Evolutionary conservation across 768 basidiomycete genomes (phyloP).

Genomic region (Phanerochaete carnosa): DNA sequence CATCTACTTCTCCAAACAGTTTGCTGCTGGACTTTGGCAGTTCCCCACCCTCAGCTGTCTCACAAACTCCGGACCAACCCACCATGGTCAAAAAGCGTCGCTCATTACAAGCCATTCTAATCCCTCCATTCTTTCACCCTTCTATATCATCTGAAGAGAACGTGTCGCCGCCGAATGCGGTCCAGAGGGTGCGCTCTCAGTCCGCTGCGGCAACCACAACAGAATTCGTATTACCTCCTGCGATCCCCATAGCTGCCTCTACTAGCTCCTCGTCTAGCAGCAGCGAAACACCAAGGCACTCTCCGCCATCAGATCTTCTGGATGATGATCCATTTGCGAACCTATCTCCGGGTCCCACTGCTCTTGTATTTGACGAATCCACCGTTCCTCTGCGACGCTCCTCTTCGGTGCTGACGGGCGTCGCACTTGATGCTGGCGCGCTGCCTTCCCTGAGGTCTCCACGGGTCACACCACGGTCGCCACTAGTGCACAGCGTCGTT

Average conservation of each 20-base stretch:
- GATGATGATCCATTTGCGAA: constrained; percentile 79
- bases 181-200: constrained; percentile 10
- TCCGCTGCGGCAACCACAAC: constrained; percentile 13
- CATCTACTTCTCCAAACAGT: background rate
- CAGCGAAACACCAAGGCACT: constrained; percentile 19
- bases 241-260: constrained; percentile 14
- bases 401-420: constrained; percentile 7
- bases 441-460: background rate
- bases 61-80: background rate
- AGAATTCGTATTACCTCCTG: constrained; percentile 12
- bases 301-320: constrained; percentile 40
- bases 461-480: constrained; percentile 17
- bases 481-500: constrained; percentile 13
- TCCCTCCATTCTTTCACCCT: constrained; percentile 42
- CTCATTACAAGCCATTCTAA: constrained; percentile 50
- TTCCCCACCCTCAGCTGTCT: background rate
- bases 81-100: constrained; percentile 49
- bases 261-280: background rate
- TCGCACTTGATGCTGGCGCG: background rate
- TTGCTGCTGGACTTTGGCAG: background rate
- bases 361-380: background rate
- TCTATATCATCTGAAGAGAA: constrained; percentile 1
- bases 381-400: constrained; percentile 4
- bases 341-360: constrained; percentile 31
- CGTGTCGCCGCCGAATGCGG: constrained; percentile 1